Percentiles rank a stretch among this genome's conserved stretches.
These are phyloP conservation scores for Firmiana major DNA, from an alignment of 345 rosid genomes.

Conservation along the genomic window DNA sequence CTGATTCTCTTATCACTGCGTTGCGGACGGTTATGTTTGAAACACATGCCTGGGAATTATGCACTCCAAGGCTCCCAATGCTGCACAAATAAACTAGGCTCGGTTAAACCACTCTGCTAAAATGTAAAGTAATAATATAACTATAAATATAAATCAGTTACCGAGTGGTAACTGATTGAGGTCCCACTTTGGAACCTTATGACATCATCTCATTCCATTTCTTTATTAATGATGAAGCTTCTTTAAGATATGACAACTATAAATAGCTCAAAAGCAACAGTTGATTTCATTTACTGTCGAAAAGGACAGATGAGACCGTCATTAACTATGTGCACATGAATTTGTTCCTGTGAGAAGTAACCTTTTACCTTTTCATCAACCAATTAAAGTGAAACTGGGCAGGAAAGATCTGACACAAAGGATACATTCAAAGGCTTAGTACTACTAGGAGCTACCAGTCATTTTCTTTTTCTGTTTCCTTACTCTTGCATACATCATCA, in stretches of 20 bases:
- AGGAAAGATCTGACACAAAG: background rate
- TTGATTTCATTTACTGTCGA: background rate
- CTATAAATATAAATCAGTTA: too few relatives aligned
- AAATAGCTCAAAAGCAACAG: background rate
- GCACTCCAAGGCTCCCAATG: constrained; percentile 93
- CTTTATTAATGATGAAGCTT: background rate
- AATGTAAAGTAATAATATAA: too few relatives aligned
- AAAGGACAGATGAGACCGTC: background rate
- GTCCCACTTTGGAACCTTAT: background rate
- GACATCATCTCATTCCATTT: background rate
- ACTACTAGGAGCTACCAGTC: background rate
- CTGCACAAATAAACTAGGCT: constrained; percentile 30
- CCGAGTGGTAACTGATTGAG: background rate
- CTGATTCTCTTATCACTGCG: constrained; percentile 65
- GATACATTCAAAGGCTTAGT: background rate
- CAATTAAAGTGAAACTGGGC: background rate
- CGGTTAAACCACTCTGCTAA: background rate
- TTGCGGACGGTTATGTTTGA: constrained; percentile 80
- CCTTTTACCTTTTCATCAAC: background rate
- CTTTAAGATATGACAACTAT: background rate
- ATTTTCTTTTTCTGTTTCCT: background rate
- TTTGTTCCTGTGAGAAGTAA: background rate
- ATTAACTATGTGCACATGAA: background rate
- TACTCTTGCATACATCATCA: background rate
- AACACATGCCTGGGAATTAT: constrained; percentile 92